phyloP scores from a whole-genome alignment of 306 rosid species.

The Vicia faba region DNA sequence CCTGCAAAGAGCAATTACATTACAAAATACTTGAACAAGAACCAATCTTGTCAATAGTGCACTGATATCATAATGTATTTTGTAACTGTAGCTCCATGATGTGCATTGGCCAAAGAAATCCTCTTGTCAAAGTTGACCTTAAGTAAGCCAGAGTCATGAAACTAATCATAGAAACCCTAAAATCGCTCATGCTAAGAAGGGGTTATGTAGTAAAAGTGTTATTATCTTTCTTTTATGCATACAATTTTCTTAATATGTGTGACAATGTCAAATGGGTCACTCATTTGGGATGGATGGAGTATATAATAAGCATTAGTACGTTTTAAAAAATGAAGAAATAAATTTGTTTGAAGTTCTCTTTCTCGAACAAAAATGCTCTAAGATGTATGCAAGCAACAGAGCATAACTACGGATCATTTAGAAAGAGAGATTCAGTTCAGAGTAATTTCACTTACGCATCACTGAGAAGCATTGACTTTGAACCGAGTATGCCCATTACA shows the following conservation, averaged over 20 bases:
- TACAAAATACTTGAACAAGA: conserved; percentile 21
- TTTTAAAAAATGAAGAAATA: not conserved
- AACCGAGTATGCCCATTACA: conserved; percentile 86
- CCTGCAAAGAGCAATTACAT: conserved; percentile 51
- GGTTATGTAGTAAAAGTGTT: not conserved
- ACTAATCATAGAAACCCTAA: not conserved
- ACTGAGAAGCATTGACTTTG: conserved; percentile 80
- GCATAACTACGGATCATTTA: not conserved
- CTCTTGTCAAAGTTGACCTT: conserved; percentile 18
- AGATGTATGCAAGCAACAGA: not conserved
- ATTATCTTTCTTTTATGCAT: too few species aligned
- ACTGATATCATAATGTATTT: conserved; percentile 19
- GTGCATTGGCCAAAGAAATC: conserved; percentile 29
- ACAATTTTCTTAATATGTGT: too few species aligned
- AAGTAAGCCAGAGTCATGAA: conserved; percentile 12
- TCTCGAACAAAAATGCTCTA: not conserved
- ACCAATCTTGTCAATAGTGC: conserved; percentile 10
- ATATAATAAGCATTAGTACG: not conserved
- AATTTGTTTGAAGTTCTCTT: conserved; percentile 14
- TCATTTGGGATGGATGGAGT: too few species aligned
- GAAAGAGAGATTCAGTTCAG: conserved; percentile 25
- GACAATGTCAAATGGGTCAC: too few species aligned
- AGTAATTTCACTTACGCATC: conserved; percentile 66
- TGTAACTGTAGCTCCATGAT: conserved; percentile 10
- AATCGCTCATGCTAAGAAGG: conserved; percentile 14